phyloP scores from a whole-genome alignment of 192 early-diverging fungal species.

The Backusella parvicylindrica region DNA sequence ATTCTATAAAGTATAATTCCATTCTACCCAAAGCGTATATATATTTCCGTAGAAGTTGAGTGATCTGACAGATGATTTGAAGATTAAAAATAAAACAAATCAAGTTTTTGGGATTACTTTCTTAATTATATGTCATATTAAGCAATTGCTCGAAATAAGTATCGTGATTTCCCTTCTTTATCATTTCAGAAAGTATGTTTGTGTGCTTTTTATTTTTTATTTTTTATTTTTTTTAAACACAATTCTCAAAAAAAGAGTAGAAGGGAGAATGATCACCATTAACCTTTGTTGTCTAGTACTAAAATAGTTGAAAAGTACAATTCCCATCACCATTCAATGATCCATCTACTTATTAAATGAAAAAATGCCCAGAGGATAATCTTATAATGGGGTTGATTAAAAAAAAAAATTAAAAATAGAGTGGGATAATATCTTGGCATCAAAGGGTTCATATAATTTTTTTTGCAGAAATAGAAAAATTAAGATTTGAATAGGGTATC shows the following conservation, averaged over 20 bases:
- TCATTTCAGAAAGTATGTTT: background rate
- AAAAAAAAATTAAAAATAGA: background rate
- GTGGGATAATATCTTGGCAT: background rate
- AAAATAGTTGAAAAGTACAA: background rate
- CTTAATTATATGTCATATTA: background rate
- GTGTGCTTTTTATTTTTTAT: no score
- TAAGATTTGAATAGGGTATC: background rate
- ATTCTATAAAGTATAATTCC: background rate
- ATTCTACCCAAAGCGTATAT: no score
- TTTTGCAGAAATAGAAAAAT: conserved; percentile 3
- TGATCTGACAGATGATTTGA: background rate
- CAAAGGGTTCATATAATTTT: background rate
- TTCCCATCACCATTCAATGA: background rate
- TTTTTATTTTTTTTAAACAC: background rate
- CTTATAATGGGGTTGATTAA: background rate
- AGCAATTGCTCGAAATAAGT: background rate
- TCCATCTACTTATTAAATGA: background rate
- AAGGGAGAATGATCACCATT: background rate
- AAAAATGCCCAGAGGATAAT: background rate
- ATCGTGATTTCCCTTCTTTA: background rate
- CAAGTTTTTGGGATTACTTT: background rate
- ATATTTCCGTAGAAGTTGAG: background rate
- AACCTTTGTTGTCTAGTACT: background rate
- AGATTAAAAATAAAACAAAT: background rate
- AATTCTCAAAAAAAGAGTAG: background rate